These are phyloP conservation scores for Echinosophora koreensis DNA, from an alignment of 306 rosid species.

Conservation along the genomic window DNA sequence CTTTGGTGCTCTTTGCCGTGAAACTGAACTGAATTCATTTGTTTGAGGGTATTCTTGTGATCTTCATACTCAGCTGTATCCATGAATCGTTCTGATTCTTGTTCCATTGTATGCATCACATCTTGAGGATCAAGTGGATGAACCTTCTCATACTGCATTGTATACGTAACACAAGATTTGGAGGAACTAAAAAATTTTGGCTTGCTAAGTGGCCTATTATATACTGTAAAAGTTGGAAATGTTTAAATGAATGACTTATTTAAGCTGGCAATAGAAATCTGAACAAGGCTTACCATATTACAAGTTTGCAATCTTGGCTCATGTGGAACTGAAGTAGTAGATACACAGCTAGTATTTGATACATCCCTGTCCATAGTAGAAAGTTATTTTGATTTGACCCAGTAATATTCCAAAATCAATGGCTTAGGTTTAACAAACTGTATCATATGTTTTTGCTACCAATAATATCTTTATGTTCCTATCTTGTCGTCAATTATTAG, in stretches of 20 bases:
- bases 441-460: conserved; percentile 7
- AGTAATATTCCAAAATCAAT: conserved; percentile 29
- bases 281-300: conserved; percentile 47
- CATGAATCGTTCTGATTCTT: conserved; percentile 39
- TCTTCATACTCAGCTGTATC: conserved; percentile 49
- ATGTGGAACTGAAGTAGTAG: conserved; percentile 47
- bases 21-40: conserved; percentile 43
- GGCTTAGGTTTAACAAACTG: conserved; percentile 24
- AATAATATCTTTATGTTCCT: conserved; percentile 4
- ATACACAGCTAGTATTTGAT: conserved; percentile 42
- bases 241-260: conserved; percentile 24
- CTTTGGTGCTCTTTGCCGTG: conserved; percentile 33
- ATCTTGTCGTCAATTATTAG: conserved; percentile 2
- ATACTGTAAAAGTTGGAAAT: conserved; percentile 1
- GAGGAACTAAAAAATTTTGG: background rate
- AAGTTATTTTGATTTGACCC: conserved; percentile 29
- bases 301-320: conserved; percentile 42
- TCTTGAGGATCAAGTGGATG: conserved; percentile 62
- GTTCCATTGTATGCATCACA: conserved; percentile 37
- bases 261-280: conserved; percentile 21
- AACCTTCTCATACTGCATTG: conserved; percentile 64
- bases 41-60: conserved; percentile 38
- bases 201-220: conserved; percentile 18
- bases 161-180: conserved; percentile 41
- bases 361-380: conserved; percentile 51